phyloP scores from a whole-genome alignment of 192 early-diverging fungal species.

The Backusella westeae region DNA sequence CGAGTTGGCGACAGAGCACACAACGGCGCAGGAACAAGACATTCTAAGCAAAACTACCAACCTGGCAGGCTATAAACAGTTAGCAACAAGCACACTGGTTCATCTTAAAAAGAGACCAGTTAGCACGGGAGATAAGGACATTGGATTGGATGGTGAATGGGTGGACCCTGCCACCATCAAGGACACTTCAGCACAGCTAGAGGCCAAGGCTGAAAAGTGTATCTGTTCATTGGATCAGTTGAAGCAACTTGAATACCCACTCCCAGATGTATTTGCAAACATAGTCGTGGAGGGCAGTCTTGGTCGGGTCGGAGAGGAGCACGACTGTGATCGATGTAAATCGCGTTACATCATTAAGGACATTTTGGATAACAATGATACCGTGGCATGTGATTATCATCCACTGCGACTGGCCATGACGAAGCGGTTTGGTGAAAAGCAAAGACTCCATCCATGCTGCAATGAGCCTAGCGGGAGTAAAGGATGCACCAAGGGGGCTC shows the following conservation, averaged over 20 bases:
- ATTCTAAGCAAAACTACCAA: slow-evolving; percentile 38
- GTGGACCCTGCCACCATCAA: slow-evolving; percentile 11
- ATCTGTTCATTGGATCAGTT: slow-evolving; percentile 30
- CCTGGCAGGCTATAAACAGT: slow-evolving; percentile 43
- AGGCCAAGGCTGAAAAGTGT: slow-evolving; percentile 15
- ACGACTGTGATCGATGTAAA: slow-evolving; percentile 52
- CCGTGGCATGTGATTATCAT: slow-evolving; percentile 47
- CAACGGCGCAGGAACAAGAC: slow-evolving; percentile 46
- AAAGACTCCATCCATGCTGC: slow-evolving; percentile 48
- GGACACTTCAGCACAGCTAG: not conserved
- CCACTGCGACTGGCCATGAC: slow-evolving; percentile 30
- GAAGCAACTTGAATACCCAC: slow-evolving; percentile 42
- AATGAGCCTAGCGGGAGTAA: slow-evolving; percentile 31
- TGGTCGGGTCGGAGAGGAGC: not conserved
- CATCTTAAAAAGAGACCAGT: slow-evolving; percentile 55
- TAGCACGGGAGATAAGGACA: slow-evolving; percentile 42
- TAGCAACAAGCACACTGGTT: slow-evolving; percentile 44
- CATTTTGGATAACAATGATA: slow-evolving; percentile 36
- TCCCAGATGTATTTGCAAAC: slow-evolving; percentile 2
- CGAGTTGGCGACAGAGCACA: slow-evolving; percentile 49
- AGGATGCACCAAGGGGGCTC: slow-evolving; percentile 60
- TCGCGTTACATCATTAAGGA: slow-evolving; percentile 40
- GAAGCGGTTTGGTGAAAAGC: slow-evolving; percentile 24
- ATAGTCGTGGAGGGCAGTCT: not conserved
- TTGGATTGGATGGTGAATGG: slow-evolving; percentile 67